Evolutionary conservation across 306 rosid genomes (phyloP), one percentile per base, ranked within the genome.

Genomic region (Cicer judaicum): DNA sequence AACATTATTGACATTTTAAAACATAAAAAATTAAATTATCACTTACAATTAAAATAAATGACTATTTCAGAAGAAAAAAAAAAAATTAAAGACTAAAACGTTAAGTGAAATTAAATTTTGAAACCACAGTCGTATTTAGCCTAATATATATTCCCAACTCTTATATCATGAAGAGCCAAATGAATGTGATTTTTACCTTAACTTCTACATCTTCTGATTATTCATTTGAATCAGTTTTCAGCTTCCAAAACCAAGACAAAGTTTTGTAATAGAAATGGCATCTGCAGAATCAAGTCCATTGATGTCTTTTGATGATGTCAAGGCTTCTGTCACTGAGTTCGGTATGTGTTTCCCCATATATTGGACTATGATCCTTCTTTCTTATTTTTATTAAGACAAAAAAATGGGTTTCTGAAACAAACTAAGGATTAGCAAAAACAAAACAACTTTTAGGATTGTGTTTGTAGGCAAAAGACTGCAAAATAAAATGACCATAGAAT

Each of bases 261-360:
- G 55, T 60, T 62, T 67, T 65, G 24, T 11, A 36, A 19, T 11
- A 14, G 50, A 65, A 49, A 70, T 54, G 55, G 38, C 64, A 48
- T 40, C 55, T 16, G 34, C 62, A 61, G 84, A 54, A 39, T 49
- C 61, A 55, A 50, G 36, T 57, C 4, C 41, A 49, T 5, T 8
- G 24, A 60, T 48, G 70, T 64, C 83, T 57, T 15, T 44, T 10
- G 7, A 78, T 49, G 76, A 73, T 11, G 60, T 80, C 69, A 39
- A 10, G n/a, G 81, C 64, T 74, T 64, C 76, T 81, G 55, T 29
- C 40, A 21, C 19, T 21, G 88, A 81, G 53, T 84, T 81, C 7
- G 88, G 88, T 84, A 81, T 14, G 80, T 75, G 9, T 50, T 50
- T 1, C 9, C 7, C 0, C 10, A 52, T n/a, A 11, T n/a, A 49